These are phyloP conservation scores for Sporothrix variecibatus DNA, from an alignment of 2,329 filamentous ascomycete genomes.

Conservation along the genomic window DNA sequence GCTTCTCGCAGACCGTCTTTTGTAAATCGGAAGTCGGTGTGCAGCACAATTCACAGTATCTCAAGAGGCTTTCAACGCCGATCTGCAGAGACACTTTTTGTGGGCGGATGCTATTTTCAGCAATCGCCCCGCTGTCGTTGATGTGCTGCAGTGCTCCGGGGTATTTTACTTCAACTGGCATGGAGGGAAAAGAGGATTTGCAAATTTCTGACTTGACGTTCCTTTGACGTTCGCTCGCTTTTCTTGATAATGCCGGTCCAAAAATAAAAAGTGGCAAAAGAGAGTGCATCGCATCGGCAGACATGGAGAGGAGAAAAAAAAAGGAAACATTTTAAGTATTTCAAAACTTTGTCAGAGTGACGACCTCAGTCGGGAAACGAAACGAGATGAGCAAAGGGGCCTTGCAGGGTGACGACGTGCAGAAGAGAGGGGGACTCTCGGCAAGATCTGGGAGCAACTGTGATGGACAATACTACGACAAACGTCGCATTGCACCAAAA, in stretches of 20 bases:
- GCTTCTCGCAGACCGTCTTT: neutral
- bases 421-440: neutral
- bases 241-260: neutral
- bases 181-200: neutral
- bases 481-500: conserved; percentile 1
- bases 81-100: neutral
- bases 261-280: neutral
- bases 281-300: neutral
- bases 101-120: conserved; percentile 17
- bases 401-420: conserved; percentile 20
- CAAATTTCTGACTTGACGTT: neutral
- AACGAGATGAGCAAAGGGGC: conserved; percentile 28
- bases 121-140: neutral
- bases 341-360: conserved; percentile 8
- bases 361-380: conserved; percentile 1
- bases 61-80: neutral
- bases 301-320: neutral
- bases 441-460: neutral
- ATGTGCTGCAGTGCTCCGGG: neutral
- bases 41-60: neutral
- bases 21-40: neutral
- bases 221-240: neutral
- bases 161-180: neutral
- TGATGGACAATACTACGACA: conserved; percentile 7
- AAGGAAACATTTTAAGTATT: neutral